These are phyloP conservation scores for Puccinia triticina DNA, from an alignment of 1,284 basidiomycete genomes.

Conservation along the genomic window DNA sequence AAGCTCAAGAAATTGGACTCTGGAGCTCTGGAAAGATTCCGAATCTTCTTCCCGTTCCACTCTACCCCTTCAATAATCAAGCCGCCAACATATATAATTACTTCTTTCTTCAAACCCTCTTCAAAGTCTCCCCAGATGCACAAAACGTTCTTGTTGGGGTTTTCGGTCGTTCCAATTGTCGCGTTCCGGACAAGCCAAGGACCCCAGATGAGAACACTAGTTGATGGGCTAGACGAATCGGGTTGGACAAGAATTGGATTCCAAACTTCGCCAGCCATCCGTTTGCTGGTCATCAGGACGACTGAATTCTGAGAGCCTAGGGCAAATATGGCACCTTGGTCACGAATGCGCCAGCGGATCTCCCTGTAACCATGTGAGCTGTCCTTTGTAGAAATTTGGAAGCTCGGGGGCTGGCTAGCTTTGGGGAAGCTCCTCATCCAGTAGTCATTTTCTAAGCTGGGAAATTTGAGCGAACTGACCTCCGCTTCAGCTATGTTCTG, in stretches of 20 bases:
- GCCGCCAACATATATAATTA: conserved; percentile 62
- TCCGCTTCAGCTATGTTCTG: not conserved
- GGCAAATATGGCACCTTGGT: conserved; percentile 61
- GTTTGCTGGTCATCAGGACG: conserved; percentile 29
- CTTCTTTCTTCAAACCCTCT: conserved; percentile 30
- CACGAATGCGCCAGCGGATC: conserved; percentile 57
- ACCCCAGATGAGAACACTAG: conserved; percentile 40
- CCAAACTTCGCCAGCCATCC: conserved; percentile 43
- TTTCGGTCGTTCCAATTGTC: not conserved
- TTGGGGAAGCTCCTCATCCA: conserved; percentile 15
- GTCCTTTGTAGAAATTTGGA: conserved; percentile 68
- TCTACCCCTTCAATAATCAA: conserved; percentile 65
- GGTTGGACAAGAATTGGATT: conserved; percentile 38
- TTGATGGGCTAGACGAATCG: not conserved
- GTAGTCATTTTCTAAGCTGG: not conserved
- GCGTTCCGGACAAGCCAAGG: conserved; percentile 44
- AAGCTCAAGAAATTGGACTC: conserved; percentile 58
- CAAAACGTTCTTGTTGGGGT: not conserved
- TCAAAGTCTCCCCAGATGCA: conserved; percentile 39
- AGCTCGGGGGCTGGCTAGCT: conserved; percentile 59
- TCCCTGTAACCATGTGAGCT: conserved; percentile 61
- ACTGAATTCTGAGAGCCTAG: conserved; percentile 7
- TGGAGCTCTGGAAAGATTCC: conserved; percentile 56
- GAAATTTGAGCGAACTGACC: conserved; percentile 20
- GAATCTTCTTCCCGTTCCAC: conserved; percentile 70